A percentile compares a stretch with the other conserved stretches of the same genome.
These are phyloP conservation scores for Hericium erinaceus DNA, from an alignment of 768 basidiomycete genomes.

Conservation along the genomic window DNA sequence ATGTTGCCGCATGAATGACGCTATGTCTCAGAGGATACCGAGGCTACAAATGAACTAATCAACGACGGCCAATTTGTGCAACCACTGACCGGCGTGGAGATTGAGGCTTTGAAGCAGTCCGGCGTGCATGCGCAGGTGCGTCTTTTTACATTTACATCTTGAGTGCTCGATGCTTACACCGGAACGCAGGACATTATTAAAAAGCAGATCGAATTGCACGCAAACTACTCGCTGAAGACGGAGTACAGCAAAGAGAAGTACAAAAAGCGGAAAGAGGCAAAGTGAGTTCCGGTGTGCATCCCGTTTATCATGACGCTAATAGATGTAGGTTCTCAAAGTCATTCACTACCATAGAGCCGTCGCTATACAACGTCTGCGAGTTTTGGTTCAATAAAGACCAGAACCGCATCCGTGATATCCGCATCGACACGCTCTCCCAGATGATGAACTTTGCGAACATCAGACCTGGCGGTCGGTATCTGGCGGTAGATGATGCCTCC, in stretches of 20 bases:
- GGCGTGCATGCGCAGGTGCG: slow-evolving; percentile 71
- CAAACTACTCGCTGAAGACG: slow-evolving; percentile 87
- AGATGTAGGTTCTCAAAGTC: slow-evolving; percentile 68
- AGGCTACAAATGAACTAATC: slow-evolving; percentile 94
- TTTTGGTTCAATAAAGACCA: slow-evolving; percentile 87
- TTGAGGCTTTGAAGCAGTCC: slow-evolving; percentile 71
- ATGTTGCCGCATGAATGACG: background rate
- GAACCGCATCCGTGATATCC: slow-evolving; percentile 69
- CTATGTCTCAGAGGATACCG: slow-evolving; percentile 72
- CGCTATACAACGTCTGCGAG: slow-evolving; percentile 76
- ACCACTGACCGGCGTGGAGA: slow-evolving; percentile 75
- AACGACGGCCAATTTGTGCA: slow-evolving; percentile 81
- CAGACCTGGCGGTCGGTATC: slow-evolving; percentile 75
- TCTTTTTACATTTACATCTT: slow-evolving; percentile 1
- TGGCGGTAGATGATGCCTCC: slow-evolving; percentile 88
- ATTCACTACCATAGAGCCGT: slow-evolving; percentile 84
- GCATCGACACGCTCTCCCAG: slow-evolving; percentile 84
- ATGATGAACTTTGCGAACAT: slow-evolving; percentile 78
- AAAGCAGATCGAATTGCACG: slow-evolving; percentile 87
- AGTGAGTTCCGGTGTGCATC: slow-evolving; percentile 40
- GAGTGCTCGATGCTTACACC: slow-evolving; percentile 2
- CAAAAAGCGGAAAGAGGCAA: slow-evolving; percentile 91
- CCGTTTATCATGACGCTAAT: slow-evolving; percentile 1
- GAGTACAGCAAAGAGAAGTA: slow-evolving; percentile 99
- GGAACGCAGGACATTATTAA: slow-evolving; percentile 82